Conservation (phyloP, 805 yeast species). For the Pichia nakasei region DNA sequence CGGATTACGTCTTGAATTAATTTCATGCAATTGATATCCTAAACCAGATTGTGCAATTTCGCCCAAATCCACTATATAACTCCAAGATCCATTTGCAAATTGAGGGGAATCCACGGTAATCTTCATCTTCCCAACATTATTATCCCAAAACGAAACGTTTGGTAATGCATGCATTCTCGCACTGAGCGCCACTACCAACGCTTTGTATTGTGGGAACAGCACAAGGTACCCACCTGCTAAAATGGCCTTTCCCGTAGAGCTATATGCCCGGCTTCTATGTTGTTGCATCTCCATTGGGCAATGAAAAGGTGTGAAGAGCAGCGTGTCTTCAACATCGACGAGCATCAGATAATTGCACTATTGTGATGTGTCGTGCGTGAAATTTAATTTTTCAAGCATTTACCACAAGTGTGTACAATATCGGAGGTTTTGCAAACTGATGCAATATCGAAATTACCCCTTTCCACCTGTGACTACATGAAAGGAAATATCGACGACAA, state of each 20-base stretch:
- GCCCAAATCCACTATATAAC: slow-evolving; percentile 30
- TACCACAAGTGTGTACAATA: too few species aligned
- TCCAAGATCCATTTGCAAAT: slow-evolving; percentile 65
- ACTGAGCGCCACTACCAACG: slow-evolving; percentile 81
- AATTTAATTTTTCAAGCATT: too few species aligned
- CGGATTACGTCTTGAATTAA: slow-evolving; percentile 43
- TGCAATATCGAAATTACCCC: neutral
- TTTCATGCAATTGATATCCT: slow-evolving; percentile 8
- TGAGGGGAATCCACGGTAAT: slow-evolving; percentile 66
- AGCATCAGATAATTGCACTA: too few species aligned
- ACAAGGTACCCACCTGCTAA: slow-evolving; percentile 94
- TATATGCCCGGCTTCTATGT: slow-evolving; percentile 42
- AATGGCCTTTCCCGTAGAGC: slow-evolving; percentile 95
- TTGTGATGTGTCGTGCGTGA: too few species aligned
- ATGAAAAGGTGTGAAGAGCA: too few species aligned
- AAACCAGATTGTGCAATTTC: slow-evolving; percentile 8
- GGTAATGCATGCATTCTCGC: slow-evolving; percentile 76
- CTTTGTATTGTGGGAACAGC: slow-evolving; percentile 61
- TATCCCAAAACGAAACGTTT: neutral
- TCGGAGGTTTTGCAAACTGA: too few species aligned
- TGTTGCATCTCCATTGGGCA: neutral
- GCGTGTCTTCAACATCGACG: too few species aligned
- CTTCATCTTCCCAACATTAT: slow-evolving; percentile 8
- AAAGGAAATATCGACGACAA: too few species aligned
- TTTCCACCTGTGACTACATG: neutral